phyloP scores from a whole-genome alignment of 2,329 filamentous ascomycete species.

The Davidsoniella eucalypti region DNA sequence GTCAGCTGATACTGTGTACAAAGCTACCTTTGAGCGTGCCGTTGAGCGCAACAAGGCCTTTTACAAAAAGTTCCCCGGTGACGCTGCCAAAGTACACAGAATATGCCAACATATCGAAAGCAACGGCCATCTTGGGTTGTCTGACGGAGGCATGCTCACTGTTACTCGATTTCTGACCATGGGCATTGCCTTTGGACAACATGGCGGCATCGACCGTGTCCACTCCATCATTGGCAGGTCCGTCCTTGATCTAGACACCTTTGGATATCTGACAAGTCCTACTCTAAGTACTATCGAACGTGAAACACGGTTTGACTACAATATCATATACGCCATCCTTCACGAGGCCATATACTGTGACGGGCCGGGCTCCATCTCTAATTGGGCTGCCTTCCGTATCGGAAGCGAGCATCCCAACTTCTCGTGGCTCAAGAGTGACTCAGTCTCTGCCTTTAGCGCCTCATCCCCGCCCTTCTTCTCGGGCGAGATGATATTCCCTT shows the following conservation, averaged over 20 bases:
- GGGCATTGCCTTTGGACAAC: constrained; percentile 61
- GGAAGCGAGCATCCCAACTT: constrained; percentile 32
- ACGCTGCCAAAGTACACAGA: constrained; percentile 48
- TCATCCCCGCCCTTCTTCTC: constrained; percentile 56
- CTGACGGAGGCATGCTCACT: constrained; percentile 52
- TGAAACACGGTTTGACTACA: constrained; percentile 53
- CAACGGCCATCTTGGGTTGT: constrained; percentile 19
- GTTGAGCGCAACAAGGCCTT: constrained; percentile 59
- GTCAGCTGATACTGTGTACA: constrained; percentile 59
- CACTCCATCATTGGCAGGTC: constrained; percentile 58
- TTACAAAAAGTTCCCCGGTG: constrained; percentile 73
- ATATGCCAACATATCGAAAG: constrained; percentile 49
- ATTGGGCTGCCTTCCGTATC: constrained; percentile 60
- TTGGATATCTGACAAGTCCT: constrained; percentile 57
- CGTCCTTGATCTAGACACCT: constrained; percentile 55
- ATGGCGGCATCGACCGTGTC: constrained; percentile 60
- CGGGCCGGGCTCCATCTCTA: constrained; percentile 41
- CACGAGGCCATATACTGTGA: constrained; percentile 83
- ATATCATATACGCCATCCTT: constrained; percentile 69
- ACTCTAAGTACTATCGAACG: constrained; percentile 54
- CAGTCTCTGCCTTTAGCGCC: constrained; percentile 16
- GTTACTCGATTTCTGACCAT: constrained; percentile 59
- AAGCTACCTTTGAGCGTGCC: constrained; percentile 47
- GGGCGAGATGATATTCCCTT: constrained; percentile 82
- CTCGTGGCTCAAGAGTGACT: constrained; percentile 31